These are phyloP conservation scores for Clitoria ternatea DNA, from an alignment of 306 rosid species.

Conservation along the genomic window DNA sequence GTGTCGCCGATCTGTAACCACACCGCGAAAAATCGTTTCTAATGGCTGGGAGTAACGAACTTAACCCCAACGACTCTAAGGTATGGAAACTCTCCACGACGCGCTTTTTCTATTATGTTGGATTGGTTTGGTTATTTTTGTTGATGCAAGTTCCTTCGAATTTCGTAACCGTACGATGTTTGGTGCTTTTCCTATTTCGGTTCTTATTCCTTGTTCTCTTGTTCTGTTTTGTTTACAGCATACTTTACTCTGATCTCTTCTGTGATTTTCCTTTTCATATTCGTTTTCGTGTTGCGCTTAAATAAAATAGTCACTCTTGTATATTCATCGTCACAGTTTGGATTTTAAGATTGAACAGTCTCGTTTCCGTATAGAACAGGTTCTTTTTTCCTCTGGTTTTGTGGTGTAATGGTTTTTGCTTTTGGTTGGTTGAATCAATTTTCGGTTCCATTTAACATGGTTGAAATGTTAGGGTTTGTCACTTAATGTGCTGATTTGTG, in stretches of 20 bases:
- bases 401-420: neutral
- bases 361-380: neutral
- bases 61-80: conserved; percentile 70
- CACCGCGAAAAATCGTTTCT: conserved; percentile 4
- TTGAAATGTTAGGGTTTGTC: conserved; percentile 24
- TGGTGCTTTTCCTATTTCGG: conserved; percentile 2
- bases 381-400: neutral
- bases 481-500: neutral
- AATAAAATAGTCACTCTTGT: neutral
- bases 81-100: neutral
- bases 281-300: neutral
- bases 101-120: neutral
- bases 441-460: neutral
- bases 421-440: conserved; percentile 15
- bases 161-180: neutral
- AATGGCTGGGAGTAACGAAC: conserved; percentile 71
- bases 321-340: neutral
- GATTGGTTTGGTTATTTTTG: neutral
- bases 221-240: neutral
- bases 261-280: neutral
- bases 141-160: neutral
- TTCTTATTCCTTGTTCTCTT: neutral
- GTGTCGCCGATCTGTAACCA: conserved; percentile 31
- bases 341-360: neutral
- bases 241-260: neutral